A percentile compares a stretch with the other conserved stretches of the same genome.
phyloP scores from a whole-genome alignment of 352 stramenopile genomes.

The Pythium oligandrum region DNA sequence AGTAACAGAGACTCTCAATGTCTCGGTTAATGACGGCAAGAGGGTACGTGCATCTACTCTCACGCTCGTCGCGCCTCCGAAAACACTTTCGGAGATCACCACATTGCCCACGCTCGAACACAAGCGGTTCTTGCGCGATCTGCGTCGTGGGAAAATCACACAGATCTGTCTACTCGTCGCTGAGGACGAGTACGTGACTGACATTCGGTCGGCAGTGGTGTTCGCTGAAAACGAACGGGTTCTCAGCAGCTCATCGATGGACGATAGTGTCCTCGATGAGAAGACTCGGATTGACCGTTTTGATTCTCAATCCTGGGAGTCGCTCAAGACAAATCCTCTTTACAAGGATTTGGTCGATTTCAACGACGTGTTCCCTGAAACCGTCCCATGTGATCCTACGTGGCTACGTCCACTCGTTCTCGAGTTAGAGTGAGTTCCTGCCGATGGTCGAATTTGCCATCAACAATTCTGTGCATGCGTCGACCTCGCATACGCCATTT shows the following conservation, averaged over 20 bases:
- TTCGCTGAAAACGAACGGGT: constrained; percentile 7
- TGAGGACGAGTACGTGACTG: constrained; percentile 4
- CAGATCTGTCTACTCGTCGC: constrained; percentile 9
- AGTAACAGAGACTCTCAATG: constrained; percentile 9
- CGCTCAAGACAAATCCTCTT: constrained; percentile 6
- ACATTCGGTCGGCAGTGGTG: constrained; percentile 10
- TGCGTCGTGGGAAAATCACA: constrained; percentile 4
- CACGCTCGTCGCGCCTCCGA: constrained; percentile 10
- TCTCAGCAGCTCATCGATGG: constrained; percentile 10
- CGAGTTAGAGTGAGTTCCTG: constrained; percentile 9
- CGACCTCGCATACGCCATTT: constrained; percentile 15
- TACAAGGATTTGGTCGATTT: constrained; percentile 9
- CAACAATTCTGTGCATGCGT: constrained; percentile 21
- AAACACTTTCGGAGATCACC: constrained; percentile 7
- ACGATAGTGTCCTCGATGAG: constrained; percentile 7
- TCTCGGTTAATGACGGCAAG: constrained; percentile 8
- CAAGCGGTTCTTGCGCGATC: constrained; percentile 8
- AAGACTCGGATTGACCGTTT: constrained; percentile 12
- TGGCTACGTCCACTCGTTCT: constrained; percentile 8
- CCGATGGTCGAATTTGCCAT: constrained; percentile 24
- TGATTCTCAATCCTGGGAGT: constrained; percentile 7
- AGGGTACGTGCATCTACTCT: constrained; percentile 7
- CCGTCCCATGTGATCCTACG: constrained; percentile 9
- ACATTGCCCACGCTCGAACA: constrained; percentile 6
- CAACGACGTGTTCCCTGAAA: constrained; percentile 7